phyloP scores from a whole-genome alignment of 1,139 yeast species.

The Diutina mesorugosa region DNA sequence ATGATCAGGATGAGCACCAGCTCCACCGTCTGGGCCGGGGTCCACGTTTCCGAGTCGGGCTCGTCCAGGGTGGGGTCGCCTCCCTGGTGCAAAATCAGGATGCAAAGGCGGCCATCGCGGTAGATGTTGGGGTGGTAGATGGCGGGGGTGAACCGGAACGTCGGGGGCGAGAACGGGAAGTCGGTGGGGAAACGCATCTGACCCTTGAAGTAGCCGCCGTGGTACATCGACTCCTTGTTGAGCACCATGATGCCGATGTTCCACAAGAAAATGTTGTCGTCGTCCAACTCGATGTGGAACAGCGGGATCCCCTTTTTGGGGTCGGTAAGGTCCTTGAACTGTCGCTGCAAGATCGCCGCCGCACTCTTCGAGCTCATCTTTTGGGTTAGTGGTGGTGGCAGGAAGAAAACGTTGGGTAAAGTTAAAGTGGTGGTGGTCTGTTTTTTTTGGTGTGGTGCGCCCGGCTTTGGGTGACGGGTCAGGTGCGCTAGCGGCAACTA shows the following conservation, averaged over 20 bases:
- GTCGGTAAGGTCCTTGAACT: constrained; percentile 85
- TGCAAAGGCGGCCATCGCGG: constrained; percentile 85
- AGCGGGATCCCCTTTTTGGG: constrained; percentile 88
- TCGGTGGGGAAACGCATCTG: constrained; percentile 89
- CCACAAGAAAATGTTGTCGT: constrained; percentile 88
- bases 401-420: background rate
- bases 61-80: constrained; percentile 87
- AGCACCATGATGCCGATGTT: constrained; percentile 88
- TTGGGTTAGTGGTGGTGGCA: background rate
- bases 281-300: constrained; percentile 76
- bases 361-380: constrained; percentile 41
- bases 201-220: constrained; percentile 93
- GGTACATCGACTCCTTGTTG: constrained; percentile 79
- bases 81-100: constrained; percentile 79
- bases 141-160: constrained; percentile 87
- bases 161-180: constrained; percentile 87
- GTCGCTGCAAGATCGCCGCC: constrained; percentile 83
- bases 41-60: constrained; percentile 89
- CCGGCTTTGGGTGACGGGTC: background rate
- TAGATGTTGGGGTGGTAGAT: constrained; percentile 93
- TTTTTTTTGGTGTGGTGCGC: constrained; percentile 1
- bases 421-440: background rate
- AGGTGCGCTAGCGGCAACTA: background rate
- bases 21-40: constrained; percentile 94
- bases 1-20: constrained; percentile 81